These are phyloP conservation scores for Fraxinus baroniana DNA, from an alignment of 305 asterid genomes.

Conservation along the genomic window DNA sequence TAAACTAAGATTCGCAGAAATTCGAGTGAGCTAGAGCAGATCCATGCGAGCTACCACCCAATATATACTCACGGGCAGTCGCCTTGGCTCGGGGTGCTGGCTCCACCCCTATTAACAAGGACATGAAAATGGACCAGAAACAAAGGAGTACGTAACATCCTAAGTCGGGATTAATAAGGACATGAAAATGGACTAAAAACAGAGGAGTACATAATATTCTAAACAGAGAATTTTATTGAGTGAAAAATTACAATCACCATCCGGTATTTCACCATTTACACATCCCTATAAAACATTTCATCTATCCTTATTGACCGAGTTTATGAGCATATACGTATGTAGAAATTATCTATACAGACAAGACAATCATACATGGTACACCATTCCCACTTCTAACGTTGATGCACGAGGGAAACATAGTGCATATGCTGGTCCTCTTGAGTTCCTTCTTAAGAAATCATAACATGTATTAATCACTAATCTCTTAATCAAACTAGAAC, in stretches of 20 bases:
- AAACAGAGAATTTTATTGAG: not conserved
- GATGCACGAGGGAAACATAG: constrained; percentile 82
- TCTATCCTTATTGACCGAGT: not conserved
- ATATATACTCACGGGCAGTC: too few relatives aligned
- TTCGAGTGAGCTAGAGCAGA: too few relatives aligned
- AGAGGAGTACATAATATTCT: not conserved
- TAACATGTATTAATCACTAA: constrained; percentile 58
- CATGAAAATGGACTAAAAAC: not conserved
- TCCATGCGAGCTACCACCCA: too few relatives aligned
- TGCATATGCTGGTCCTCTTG: constrained; percentile 69
- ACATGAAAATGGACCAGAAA: not conserved
- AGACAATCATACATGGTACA: constrained; percentile 66
- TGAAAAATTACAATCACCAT: not conserved
- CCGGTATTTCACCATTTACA: not conserved
- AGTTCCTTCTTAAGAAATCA: constrained; percentile 80
- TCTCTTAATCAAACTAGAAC: constrained; percentile 70
- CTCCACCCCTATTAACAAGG: not conserved
- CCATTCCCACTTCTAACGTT: constrained; percentile 89
- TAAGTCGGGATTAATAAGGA: not conserved
- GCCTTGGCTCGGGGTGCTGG: too few relatives aligned
- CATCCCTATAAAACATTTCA: constrained; percentile 22
- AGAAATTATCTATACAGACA: not conserved
- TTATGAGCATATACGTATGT: not conserved
- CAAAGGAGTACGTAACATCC: not conserved
- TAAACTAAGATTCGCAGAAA: not conserved